Base-by-base conservation (phyloP, 1,284 basidiomycete genomes). In the Sporisorium reilianum region DNA sequence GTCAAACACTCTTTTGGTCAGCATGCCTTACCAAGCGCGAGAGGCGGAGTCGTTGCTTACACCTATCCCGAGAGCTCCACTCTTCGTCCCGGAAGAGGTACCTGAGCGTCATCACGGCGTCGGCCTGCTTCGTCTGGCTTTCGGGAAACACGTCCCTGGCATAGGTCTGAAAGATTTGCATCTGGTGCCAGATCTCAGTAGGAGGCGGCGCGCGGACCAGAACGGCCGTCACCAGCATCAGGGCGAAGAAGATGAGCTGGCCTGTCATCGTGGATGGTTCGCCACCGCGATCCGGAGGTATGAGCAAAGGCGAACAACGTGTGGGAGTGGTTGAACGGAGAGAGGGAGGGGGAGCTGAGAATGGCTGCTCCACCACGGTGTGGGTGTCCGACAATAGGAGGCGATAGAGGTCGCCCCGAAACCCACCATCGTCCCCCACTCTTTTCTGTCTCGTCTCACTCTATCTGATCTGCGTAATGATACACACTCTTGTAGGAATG, bases 111-210 rank as follows among this genome's bases (percentile, higher is more conserved):
- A 40, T 32, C 0, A 66, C 32, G 8, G 64, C 34, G 25, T 52
- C 7, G 22, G 38, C 49, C 20, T 60, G 56, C 14, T 60, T 8
- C 1, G 14, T 11, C 14, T 0, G 2, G 11, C 55, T n/a, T 6
- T 14, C 2, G 0, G 56, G 53, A 12, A 52, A 60, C 8, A 55
- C 4, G 11, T 32, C 34, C 6, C 30, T 23, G 30, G 57, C 52
- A 5, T 52, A 51, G 7, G 2, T 16, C 28, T 66, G 64, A 18
- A 55, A 60, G 5, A 66, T 12, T 22, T 55, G 40, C 8, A 55
- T 10, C 9, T 20, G 40, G 25, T 30, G 50, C 0, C 14, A n/a
- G 18, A 59, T 55, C 14, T 10, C 14, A 10, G 18, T n/a, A 20
- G 50, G 38, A 16, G 42, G 20, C 30, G 41, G 28, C 2, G 30